Evolutionary conservation across 2,329 filamentous ascomycete genomes (phyloP), one percentile per base, ranked within the genome.

Genomic region (Xylaria sp.): DNA sequence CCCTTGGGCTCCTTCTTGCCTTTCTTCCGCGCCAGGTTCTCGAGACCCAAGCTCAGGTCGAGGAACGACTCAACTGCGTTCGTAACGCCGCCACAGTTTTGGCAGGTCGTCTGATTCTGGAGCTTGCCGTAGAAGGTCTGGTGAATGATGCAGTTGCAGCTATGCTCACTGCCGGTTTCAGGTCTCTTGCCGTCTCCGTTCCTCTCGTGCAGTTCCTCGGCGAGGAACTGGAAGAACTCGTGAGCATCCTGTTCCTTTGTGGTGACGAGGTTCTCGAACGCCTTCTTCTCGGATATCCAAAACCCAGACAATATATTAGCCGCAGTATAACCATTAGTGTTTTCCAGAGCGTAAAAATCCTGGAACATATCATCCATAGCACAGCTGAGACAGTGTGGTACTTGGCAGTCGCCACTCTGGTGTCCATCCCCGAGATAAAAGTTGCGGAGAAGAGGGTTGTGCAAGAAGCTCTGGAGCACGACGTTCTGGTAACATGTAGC

Each of bases 401-500:
- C 78, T 54, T 83, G 82, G 78, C 96, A 98, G 24, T 93, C 92
- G 73, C 85, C 87, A 64, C 89, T 90, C 75, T 91, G 90, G 79
- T 99, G 95, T 0, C 94, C 93, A 78, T 97, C 94, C 48, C 92
- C 91, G 5, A 99, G 89, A 79, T 97, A 98, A 80, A 93, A 98
- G 74, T 95, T 94, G 68, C 93, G 90, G 34, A 99, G 87, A 53
- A 98, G 86, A 0, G 95, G 95, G 77, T 98, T 98, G 82, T 98
- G 95, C 63, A 98, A 88, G 74, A 99, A 90, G 65, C 92, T 94
- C 79, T 98, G 96, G 17, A 99, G 85, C 56, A 98, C 94, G 34
- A 98, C 95, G 75, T 96, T 97, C 86, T 98, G 95, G 81, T 98
- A 99, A 83, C 95, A 99, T 11, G 96, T 98, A 67, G 97, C 94